Evolutionary conservation across 1,284 basidiomycete genomes (phyloP), one percentile per base, ranked within the genome.

Genomic region (Apiotrichum montevideense): DNA sequence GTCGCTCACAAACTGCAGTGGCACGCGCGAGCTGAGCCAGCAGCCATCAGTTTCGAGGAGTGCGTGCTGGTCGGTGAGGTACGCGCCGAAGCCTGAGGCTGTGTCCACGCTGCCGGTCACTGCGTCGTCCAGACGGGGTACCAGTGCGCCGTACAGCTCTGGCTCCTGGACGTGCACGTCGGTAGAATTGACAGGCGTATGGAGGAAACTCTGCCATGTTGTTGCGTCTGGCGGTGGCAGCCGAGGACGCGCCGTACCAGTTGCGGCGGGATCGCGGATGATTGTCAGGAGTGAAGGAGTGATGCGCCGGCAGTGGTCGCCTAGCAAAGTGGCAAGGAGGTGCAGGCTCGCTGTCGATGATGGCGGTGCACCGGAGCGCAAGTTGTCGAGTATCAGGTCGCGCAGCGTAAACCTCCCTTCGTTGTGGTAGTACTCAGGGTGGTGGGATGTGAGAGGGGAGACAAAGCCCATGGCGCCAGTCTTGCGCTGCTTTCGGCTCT

Each of bases 321-420:
- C 70, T 5, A 94, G 78, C 68, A 95, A 79, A 1, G 87, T 85
- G 62, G 86, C 84, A 21, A 94, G 76, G 8, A 96, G 80, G 63
- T 90, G 87, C 42, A 95, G 76, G 2, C 90, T 87, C 7, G 90
- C 84, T 0, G 86, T 85, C 0, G 81, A 80, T 0, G 89, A 83
- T 0, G 84, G 74, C 54, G 84, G 81, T 8, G 82, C 83, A 45
- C 77, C 76, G 2, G 88, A 90, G 11, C 82, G 80, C 32, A 95
- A 76, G 67, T 90, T 92, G 49, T 88, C 83, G 47, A 90, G 69
- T 4, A 96, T 77, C 33, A 96, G 81, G 67, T 96, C 92, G 68
- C 90, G 92, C 21, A 96, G 79, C 2, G 89, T 94, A 77, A 92
- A 96, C 14, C 91, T 84, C 11, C 74, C 83, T 0, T 88, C 85